Base-by-base conservation (phyloP, 2,329 filamentous ascomycete species). In the Xylaria sp. region DNA sequence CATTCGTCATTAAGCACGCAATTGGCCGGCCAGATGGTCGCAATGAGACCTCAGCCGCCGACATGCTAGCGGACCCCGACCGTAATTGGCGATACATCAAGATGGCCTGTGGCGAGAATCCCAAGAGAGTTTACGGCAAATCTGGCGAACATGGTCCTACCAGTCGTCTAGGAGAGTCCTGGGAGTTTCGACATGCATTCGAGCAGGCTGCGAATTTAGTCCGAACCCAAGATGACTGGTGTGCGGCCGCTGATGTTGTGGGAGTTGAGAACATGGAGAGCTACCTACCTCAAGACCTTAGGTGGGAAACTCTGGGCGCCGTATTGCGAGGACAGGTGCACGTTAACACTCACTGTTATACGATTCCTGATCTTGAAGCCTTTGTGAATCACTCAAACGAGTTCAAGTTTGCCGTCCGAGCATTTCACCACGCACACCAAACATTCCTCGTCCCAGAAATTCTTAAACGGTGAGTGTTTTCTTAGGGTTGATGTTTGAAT, bases 101-200 rank as follows among this genome's bases (percentile, higher is more conserved):
- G 77, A 91, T 91, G 88, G 89, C 89, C 0, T 91, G 88, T 65
- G 88, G 88, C 35, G 88, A 91, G 75, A 91, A 91, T 68, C 78
- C 88, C 1, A 90, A 90, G 76, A 76, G 81, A 0, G 77, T 86
- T 0, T 88, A 90, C 62, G 87, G 87, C 9, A 79, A 78, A 46
- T 70, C 76, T 4, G 85, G 85, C 23, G 79, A 81, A 53, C 77
- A 78, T 46, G 83, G 84, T 0, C 87, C 86, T 0, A 80, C 80
- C 56, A 89, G 85, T 63, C 79, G 89, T 1, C 77, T 91, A 69
- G 89, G 89, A 8, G 87, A 91, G 75, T 88, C 87, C 48, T 91
- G 86, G 81, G 83, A 87, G 64, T 89, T 91, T 68, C 81, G 89
- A 1, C 87, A 87, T 60, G 87, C 87, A 1, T 87, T 90, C 64